These are phyloP conservation scores for Ustilago crameri DNA, from an alignment of 1,284 basidiomycete genomes.

Conservation along the genomic window DNA sequence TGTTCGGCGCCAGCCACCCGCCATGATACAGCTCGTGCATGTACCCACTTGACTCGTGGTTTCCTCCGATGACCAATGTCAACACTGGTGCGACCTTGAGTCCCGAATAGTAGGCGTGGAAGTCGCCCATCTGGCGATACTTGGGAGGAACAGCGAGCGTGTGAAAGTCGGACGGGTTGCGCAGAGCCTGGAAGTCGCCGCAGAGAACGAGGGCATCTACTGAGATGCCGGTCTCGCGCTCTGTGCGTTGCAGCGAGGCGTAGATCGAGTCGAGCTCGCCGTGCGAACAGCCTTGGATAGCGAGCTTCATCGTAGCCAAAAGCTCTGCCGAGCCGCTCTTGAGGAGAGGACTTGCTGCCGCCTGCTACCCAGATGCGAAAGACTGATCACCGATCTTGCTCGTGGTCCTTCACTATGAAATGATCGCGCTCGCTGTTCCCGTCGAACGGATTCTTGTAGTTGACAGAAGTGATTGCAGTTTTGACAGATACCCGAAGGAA, in stretches of 20 bases:
- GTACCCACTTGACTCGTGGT: slow-evolving; percentile 97
- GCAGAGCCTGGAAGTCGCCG: slow-evolving; percentile 92
- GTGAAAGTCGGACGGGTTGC: slow-evolving; percentile 85
- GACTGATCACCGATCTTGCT: too few species aligned
- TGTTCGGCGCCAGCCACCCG: slow-evolving; percentile 85
- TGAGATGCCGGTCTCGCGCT: slow-evolving; percentile 75
- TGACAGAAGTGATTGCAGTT: too few species aligned
- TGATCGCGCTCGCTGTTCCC: too few species aligned
- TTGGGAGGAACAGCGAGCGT: slow-evolving; percentile 92
- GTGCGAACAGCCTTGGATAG: slow-evolving; percentile 94
- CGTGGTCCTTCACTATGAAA: too few species aligned
- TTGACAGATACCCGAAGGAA: too few species aligned
- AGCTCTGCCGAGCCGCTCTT: not conserved
- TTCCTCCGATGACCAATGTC: slow-evolving; percentile 95
- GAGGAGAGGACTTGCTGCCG: not conserved
- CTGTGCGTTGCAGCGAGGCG: slow-evolving; percentile 76
- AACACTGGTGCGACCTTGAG: slow-evolving; percentile 82
- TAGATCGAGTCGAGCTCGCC: slow-evolving; percentile 78
- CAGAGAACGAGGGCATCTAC: slow-evolving; percentile 85
- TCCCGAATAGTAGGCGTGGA: slow-evolving; percentile 83
- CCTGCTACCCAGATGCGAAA: not conserved
- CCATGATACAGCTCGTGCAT: slow-evolving; percentile 86
- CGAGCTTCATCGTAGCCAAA: slow-evolving; percentile 73
- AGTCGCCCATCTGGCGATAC: slow-evolving; percentile 81
- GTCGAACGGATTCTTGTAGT: too few species aligned